These are phyloP conservation scores for Ilex paraguariensis DNA, from an alignment of 305 asterid species.

Conservation along the genomic window DNA sequence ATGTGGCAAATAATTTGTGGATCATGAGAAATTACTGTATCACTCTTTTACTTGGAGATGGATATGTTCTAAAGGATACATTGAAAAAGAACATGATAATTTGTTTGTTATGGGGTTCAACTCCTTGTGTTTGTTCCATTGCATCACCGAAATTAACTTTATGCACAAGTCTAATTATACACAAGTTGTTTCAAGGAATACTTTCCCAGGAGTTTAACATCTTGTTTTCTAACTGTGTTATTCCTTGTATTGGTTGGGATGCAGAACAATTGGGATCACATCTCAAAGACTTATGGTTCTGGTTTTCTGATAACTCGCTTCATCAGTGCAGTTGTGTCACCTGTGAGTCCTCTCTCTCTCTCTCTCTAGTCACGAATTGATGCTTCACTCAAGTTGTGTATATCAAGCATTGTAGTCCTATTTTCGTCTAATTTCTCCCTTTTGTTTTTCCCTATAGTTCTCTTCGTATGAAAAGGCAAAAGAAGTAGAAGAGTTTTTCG, in stretches of 20 bases:
- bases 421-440: background rate
- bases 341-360: constrained; percentile 41
- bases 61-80: no score
- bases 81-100: no score
- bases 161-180: no score
- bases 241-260: constrained; percentile 4
- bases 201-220: background rate
- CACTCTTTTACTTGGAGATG: no score
- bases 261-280: constrained; percentile 85
- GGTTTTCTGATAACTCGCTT: constrained; percentile 81
- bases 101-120: no score
- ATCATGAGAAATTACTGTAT: no score
- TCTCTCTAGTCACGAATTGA: background rate
- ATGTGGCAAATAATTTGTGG: no score
- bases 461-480: constrained; percentile 63
- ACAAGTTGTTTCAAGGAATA: no score
- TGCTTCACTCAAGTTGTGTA: background rate
- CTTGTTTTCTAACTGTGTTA: background rate
- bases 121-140: no score
- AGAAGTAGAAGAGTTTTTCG: constrained; percentile 69
- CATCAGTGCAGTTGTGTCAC: constrained; percentile 66
- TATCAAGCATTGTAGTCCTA: background rate
- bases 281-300: constrained; percentile 67
- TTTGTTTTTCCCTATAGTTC: constrained; percentile 40
- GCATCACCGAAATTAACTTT: no score